Percentiles rank a stretch among this genome's conserved stretches.
Conservation (phyloP, 2,329 filamentous ascomycete genomes). For the Blastomyces parvus region DNA sequence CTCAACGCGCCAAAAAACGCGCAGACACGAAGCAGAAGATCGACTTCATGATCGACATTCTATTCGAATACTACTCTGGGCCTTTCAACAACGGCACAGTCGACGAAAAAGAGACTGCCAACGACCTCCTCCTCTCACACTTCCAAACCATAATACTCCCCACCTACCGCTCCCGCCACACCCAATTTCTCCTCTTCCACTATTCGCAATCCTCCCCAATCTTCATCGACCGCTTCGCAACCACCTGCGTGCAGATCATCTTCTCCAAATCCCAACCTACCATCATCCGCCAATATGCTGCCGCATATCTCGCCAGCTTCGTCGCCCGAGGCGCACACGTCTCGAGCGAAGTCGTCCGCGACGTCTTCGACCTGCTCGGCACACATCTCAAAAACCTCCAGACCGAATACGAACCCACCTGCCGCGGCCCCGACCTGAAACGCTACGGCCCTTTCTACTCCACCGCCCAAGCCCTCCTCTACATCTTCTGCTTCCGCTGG, state of each 20-base stretch:
- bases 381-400: conserved; percentile 68
- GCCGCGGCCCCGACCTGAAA: conserved; percentile 74
- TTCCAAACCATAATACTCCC: conserved; percentile 83
- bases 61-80: conserved; percentile 74
- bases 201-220: conserved; percentile 74
- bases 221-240: conserved; percentile 73
- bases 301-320: conserved; percentile 89
- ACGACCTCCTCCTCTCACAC: conserved; percentile 71
- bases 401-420: conserved; percentile 59
- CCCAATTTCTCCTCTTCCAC: conserved; percentile 92
- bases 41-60: conserved; percentile 75
- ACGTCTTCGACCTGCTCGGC: conserved; percentile 70
- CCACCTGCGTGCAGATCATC: conserved; percentile 62
- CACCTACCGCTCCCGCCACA: conserved; percentile 83
- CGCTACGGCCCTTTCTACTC: conserved; percentile 80
- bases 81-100: conserved; percentile 60
- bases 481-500: conserved; percentile 98
- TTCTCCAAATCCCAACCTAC: conserved; percentile 61
- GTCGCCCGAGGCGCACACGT: conserved; percentile 83
- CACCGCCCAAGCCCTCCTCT: conserved; percentile 77
- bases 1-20: conserved; percentile 53
- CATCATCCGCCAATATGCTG: conserved; percentile 70
- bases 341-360: conserved; percentile 63
- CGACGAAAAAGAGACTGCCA: conserved; percentile 59
- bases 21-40: conserved; percentile 82